A percentile compares a stretch with the other conserved stretches of the same genome.
Evolutionary conservation across 2,329 filamentous ascomycete species (phyloP).

Genomic region (Aspergillus tanneri): DNA sequence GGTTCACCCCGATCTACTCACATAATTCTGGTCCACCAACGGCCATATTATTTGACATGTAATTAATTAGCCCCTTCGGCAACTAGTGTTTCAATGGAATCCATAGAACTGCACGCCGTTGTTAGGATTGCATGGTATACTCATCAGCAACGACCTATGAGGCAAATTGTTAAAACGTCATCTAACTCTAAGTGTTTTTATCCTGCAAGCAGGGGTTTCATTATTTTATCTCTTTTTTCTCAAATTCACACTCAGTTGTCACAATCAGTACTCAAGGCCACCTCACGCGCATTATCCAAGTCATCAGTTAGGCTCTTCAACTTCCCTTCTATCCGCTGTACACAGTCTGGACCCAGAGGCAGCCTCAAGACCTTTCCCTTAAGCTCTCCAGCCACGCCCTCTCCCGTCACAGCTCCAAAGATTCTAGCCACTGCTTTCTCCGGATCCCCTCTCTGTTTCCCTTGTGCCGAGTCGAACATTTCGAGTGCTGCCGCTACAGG

Average conservation of each 20-base stretch:
- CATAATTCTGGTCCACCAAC: too few species aligned
- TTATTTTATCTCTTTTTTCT: too few species aligned
- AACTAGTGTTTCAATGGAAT: too few species aligned
- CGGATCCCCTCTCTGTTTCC: slow-evolving; percentile 21
- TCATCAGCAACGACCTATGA: too few species aligned
- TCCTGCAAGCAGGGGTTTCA: too few species aligned
- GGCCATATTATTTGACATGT: too few species aligned
- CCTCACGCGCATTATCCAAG: slow-evolving; percentile 4
- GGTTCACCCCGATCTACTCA: too few species aligned
- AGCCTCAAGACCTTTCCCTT: slow-evolving; percentile 38
- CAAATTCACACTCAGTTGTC: neutral
- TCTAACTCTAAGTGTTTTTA: too few species aligned
- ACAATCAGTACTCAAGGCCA: slow-evolving; percentile 13
- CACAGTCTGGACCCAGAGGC: slow-evolving; percentile 41
- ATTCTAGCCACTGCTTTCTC: slow-evolving; percentile 35
- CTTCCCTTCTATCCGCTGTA: slow-evolving; percentile 23
- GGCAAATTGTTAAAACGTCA: too few species aligned
- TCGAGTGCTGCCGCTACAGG: slow-evolving; percentile 27
- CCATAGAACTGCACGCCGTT: too few species aligned
- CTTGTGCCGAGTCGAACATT: slow-evolving; percentile 13
- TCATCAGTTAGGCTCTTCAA: slow-evolving; percentile 9
- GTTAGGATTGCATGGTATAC: too few species aligned
- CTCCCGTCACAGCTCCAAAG: slow-evolving; percentile 38
- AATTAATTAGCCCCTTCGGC: too few species aligned
- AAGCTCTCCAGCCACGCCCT: slow-evolving; percentile 31